Percentiles rank a stretch among this genome's conserved stretches.
Evolutionary conservation across 176 grass and related monocot species (phyloP).

Genomic region (Alopecurus myosuroides): DNA sequence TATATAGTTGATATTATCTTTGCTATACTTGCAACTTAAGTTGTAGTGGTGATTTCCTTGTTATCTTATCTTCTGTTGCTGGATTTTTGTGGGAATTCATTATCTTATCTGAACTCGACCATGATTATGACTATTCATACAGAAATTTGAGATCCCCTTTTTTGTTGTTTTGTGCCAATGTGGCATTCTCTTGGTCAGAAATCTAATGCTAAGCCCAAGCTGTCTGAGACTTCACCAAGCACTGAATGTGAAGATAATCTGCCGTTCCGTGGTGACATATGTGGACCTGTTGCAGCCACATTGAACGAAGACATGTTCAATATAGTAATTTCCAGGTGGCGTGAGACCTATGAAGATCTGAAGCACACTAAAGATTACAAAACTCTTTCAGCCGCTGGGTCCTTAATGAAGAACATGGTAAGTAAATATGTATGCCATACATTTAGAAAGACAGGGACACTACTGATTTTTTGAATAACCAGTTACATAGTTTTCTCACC

Average conservation of each 20-base stretch:
- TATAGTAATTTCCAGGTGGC: constrained; percentile 78
- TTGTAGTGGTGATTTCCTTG: not conserved
- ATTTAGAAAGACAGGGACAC: not conserved
- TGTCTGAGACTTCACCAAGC: constrained; percentile 48
- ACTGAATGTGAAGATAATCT: constrained; percentile 15
- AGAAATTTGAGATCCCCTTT: constrained; percentile 1
- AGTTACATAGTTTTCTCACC: not conserved
- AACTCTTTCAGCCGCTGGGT: constrained; percentile 72
- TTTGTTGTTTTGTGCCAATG: constrained; percentile 7
- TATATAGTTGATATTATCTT: constrained; percentile 18
- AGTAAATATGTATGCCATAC: constrained; percentile 4
- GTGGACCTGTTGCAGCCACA: constrained; percentile 85
- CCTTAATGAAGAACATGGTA: constrained; percentile 91
- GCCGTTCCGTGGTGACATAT: constrained; percentile 68
- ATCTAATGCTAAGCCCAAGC: constrained; percentile 21
- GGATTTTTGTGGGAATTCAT: not conserved
- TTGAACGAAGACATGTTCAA: constrained; percentile 94
- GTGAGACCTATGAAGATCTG: constrained; percentile 69
- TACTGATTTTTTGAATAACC: not conserved
- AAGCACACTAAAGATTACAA: constrained; percentile 88
- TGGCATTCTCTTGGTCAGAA: constrained; percentile 52
- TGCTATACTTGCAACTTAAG: not conserved
- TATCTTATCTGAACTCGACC: constrained; percentile 5
- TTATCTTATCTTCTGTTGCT: not conserved
- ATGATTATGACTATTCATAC: not conserved